Evolutionary conservation across 805 yeast species (phyloP).

Genomic region (Candida manassasensis): DNA sequence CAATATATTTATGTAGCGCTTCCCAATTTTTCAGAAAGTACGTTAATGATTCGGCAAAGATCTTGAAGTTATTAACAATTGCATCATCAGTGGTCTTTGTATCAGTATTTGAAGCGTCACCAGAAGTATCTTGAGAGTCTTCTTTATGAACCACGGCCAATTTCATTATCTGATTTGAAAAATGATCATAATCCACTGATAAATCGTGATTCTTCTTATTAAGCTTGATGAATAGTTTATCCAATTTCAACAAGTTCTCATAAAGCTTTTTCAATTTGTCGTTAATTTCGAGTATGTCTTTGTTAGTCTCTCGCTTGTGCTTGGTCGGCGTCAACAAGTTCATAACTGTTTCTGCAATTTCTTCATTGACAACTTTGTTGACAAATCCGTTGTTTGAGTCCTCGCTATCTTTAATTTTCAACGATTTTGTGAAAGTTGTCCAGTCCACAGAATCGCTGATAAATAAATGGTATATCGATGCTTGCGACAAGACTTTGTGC

Average conservation of each 20-base stretch:
- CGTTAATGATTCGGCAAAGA: conserved; percentile 35
- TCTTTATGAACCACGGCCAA: conserved; percentile 45
- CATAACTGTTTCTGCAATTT: conserved; percentile 87
- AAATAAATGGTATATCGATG: conserved; percentile 67
- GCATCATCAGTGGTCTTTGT: conserved; percentile 8
- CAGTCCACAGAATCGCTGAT: conserved; percentile 67
- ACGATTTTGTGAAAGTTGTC: conserved; percentile 59
- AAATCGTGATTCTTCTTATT: conserved; percentile 70
- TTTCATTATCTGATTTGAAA: conserved; percentile 65
- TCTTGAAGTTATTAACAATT: conserved; percentile 28
- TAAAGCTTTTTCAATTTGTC: conserved; percentile 81
- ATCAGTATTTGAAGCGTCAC: neutral
- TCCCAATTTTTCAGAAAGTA: conserved; percentile 38
- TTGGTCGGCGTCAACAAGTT: conserved; percentile 79
- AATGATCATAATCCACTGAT: conserved; percentile 65
- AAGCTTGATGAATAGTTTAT: conserved; percentile 69
- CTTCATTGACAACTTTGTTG: conserved; percentile 50
- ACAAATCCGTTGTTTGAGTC: conserved; percentile 21
- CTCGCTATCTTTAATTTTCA: conserved; percentile 32
- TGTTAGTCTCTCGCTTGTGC: conserved; percentile 71
- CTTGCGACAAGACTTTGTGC: conserved; percentile 68
- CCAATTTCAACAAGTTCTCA: conserved; percentile 75
- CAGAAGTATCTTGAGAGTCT: conserved; percentile 3
- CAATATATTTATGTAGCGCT: conserved; percentile 47
- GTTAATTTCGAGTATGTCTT: conserved; percentile 54